phyloP scores from a whole-genome alignment of 2,329 filamentous ascomycete species.

The Beauveria sp. region DNA sequence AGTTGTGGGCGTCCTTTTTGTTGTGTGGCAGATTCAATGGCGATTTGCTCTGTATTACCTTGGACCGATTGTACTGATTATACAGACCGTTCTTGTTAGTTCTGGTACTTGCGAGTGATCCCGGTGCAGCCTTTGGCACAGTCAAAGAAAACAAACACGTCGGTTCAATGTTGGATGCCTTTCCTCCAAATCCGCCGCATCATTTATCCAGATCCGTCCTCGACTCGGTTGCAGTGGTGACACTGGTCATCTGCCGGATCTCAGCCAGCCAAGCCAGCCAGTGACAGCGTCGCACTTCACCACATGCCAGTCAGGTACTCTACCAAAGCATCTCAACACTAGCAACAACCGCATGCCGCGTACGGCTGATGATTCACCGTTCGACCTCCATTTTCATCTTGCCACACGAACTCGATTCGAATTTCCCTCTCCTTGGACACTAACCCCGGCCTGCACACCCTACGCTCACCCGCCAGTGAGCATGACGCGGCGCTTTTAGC shows the following conservation, averaged over 20 bases:
- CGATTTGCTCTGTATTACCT: too few species aligned
- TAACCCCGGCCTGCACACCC: neutral
- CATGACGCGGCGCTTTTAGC: neutral
- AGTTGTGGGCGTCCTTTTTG: too few species aligned
- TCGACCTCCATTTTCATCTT: neutral
- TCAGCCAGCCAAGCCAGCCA: neutral
- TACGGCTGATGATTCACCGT: neutral
- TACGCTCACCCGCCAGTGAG: neutral
- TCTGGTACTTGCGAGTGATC: too few species aligned
- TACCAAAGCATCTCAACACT: neutral
- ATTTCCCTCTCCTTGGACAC: neutral
- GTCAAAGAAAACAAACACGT: too few species aligned
- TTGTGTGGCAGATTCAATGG: too few species aligned
- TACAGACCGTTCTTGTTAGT: too few species aligned
- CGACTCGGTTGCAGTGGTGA: too few species aligned
- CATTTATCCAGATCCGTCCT: too few species aligned
- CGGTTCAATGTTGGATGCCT: too few species aligned
- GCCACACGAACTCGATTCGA: neutral
- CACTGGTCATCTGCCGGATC: neutral
- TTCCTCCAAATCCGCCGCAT: too few species aligned
- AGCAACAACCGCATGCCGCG: neutral
- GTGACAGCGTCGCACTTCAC: neutral
- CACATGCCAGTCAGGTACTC: neutral
- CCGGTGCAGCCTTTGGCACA: conserved; percentile 5
- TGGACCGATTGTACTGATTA: too few species aligned